Evolutionary conservation across 371 early-diverging fungal genomes (phyloP).

Genomic region (Saksenaea vasiformis): DNA sequence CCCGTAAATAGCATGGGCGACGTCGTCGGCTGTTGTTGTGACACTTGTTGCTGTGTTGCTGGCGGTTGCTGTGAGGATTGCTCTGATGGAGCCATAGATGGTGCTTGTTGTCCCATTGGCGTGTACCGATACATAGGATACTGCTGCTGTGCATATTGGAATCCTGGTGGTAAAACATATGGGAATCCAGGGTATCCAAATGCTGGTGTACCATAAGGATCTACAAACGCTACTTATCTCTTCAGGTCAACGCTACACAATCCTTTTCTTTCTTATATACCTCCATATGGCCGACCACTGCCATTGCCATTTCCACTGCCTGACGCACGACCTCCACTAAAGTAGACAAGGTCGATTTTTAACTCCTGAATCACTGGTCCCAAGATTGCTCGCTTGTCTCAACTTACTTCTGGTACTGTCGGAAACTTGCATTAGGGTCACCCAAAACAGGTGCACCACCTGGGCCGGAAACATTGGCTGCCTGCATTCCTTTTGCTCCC

Average conservation of each 20-base stretch:
- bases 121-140: background rate
- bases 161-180: slow-evolving; percentile 2
- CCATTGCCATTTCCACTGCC: background rate
- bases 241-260: background rate
- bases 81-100: background rate
- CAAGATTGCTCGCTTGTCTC: background rate
- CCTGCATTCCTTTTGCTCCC: slow-evolving; percentile 85
- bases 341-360: background rate
- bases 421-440: slow-evolving; percentile 53
- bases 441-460: slow-evolving; percentile 73
- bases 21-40: background rate
- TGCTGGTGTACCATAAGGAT: background rate
- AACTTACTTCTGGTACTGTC: slow-evolving; percentile 1
- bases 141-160: background rate
- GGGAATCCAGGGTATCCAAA: slow-evolving; percentile 4
- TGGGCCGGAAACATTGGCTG: slow-evolving; percentile 83
- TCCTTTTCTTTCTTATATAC: background rate
- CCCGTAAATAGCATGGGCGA: slow-evolving; percentile 2
- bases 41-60: background rate
- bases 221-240: background rate
- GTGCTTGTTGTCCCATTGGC: background rate
- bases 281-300: background rate
- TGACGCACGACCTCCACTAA: slow-evolving; percentile 1
- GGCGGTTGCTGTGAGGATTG: background rate
- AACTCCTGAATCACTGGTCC: background rate